Conservation (phyloP, 345 rosid species). For the Acer campestre region DNA sequence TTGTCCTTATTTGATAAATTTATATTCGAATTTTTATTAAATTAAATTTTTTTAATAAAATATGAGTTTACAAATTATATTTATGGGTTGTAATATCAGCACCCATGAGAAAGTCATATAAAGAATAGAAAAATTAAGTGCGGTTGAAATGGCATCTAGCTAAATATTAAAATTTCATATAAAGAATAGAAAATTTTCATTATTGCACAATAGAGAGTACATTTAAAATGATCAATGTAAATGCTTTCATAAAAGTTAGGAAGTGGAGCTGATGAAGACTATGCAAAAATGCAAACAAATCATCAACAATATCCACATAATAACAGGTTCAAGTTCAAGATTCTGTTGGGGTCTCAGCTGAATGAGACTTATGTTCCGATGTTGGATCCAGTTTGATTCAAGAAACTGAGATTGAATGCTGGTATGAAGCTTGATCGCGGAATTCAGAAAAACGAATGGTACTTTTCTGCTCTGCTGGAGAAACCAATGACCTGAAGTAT, state of each 20-base stretch:
- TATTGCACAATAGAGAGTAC: no score
- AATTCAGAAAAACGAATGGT: constrained; percentile 39
- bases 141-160: no score
- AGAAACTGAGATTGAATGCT: constrained; percentile 46
- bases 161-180: no score
- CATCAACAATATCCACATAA: constrained; percentile 5
- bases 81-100: no score
- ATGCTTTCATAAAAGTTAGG: neutral
- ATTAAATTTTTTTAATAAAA: no score
- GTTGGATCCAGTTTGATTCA: constrained; percentile 44
- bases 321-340: constrained; percentile 35
- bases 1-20: no score
- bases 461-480: constrained; percentile 52
- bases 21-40: no score
- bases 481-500: constrained; percentile 40
- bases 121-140: no score
- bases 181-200: no score
- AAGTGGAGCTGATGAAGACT: constrained; percentile 14
- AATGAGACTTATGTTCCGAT: constrained; percentile 44
- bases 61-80: no score
- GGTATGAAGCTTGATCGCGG: constrained; percentile 44
- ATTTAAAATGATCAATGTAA: no score
- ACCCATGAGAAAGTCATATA: no score
- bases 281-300: constrained; percentile 23
- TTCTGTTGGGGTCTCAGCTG: constrained; percentile 35